A percentile compares a stretch with the other conserved stretches of the same genome.
phyloP scores from a whole-genome alignment of 768 basidiomycete species.

The Suillus occidentalis region DNA sequence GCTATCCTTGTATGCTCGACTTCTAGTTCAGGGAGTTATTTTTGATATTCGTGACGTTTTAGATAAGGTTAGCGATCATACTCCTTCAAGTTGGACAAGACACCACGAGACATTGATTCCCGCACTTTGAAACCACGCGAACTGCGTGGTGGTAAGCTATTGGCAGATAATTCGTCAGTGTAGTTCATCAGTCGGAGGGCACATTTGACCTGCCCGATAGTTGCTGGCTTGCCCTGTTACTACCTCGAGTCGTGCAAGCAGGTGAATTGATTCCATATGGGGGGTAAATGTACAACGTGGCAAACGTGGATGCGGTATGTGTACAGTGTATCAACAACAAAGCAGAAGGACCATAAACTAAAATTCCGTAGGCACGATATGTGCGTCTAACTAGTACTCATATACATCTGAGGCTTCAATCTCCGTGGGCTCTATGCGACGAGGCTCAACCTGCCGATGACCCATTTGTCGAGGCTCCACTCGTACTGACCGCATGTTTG shows the following conservation, averaged over 20 bases:
- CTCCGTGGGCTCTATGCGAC: slow-evolving; percentile 34
- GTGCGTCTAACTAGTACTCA: slow-evolving; percentile 29
- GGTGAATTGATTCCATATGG: not conserved
- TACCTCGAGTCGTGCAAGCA: not conserved
- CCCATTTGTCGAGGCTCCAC: slow-evolving; percentile 30
- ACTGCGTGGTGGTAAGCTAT: not conserved
- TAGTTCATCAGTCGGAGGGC: not conserved
- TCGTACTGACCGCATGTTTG: slow-evolving; percentile 41
- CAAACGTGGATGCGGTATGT: slow-evolving; percentile 8
- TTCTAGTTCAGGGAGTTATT: not conserved
- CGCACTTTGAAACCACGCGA: not conserved
- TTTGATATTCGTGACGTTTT: not conserved
- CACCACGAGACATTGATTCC: slow-evolving; percentile 3
- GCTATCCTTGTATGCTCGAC: not conserved
- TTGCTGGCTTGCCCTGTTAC: not conserved
- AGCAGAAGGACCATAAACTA: slow-evolving; percentile 11
- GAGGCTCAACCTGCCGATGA: slow-evolving; percentile 28
- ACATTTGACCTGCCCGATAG: not conserved
- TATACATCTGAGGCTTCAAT: slow-evolving; percentile 30
- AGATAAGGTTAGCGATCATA: slow-evolving; percentile 4
- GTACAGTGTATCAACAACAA: slow-evolving; percentile 13
- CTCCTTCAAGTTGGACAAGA: not conserved
- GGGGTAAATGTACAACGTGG: not conserved
- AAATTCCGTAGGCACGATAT: slow-evolving; percentile 5
- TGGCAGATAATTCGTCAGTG: not conserved